These are phyloP conservation scores for Dendrobium nobile DNA, from an alignment of 106 monocot genomes.

Conservation along the genomic window DNA sequence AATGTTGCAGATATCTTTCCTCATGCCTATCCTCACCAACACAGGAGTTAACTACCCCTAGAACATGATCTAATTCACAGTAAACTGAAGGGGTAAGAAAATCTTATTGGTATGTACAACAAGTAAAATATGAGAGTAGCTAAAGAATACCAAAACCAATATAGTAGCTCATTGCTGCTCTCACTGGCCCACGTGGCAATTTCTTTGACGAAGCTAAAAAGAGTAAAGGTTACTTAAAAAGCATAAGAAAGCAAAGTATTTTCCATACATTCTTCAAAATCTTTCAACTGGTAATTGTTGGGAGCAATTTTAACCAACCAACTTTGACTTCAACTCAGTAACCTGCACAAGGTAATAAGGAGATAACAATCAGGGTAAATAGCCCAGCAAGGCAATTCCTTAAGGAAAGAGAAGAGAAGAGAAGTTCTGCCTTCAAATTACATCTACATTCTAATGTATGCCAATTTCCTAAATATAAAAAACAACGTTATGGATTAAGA, in stretches of 20 bases:
- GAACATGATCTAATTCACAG: too few relatives aligned
- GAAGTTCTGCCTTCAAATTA: not conserved
- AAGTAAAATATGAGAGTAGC: not conserved
- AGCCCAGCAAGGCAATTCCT: constrained; percentile 85
- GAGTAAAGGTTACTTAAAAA: not conserved
- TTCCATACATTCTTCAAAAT: constrained; percentile 58
- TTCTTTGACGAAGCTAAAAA: constrained; percentile 59
- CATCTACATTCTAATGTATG: not conserved
- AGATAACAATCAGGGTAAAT: constrained; percentile 59
- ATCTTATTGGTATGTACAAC: not conserved
- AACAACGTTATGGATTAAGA: not conserved
- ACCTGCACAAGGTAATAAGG: constrained; percentile 5
- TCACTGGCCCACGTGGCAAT: constrained; percentile 63
- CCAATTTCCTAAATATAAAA: not conserved
- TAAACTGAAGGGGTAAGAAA: not conserved
- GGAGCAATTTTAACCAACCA: constrained; percentile 46
- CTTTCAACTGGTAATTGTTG: constrained; percentile 30
- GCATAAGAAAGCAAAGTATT: not conserved
- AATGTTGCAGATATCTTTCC: not conserved
- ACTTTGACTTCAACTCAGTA: constrained; percentile 33
- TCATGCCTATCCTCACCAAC: too few relatives aligned
- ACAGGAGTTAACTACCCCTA: too few relatives aligned
- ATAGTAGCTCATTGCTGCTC: constrained; percentile 13
- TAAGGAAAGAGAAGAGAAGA: not conserved
- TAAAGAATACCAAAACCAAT: not conserved